Percentiles rank a stretch among this genome's conserved stretches.
phyloP scores from a whole-genome alignment of 1,284 basidiomycete species.

The Ceratobasidium sp. region DNA sequence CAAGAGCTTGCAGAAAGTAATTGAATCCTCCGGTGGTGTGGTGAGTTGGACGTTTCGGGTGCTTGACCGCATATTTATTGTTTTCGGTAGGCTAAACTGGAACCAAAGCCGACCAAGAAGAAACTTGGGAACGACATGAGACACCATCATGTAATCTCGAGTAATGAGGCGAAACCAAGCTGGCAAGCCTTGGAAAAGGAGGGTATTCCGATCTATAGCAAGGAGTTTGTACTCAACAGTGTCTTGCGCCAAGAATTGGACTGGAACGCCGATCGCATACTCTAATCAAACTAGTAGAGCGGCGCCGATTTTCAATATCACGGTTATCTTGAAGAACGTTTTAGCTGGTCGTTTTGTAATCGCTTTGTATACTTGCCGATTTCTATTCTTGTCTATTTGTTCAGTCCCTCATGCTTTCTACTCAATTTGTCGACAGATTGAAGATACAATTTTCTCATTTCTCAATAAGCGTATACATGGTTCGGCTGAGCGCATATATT shows the following conservation, averaged over 20 bases:
- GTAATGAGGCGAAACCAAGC: conserved; percentile 61
- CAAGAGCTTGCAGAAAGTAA: conserved; percentile 64
- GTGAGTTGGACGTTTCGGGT: conserved; percentile 51
- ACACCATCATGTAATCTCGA: conserved; percentile 67
- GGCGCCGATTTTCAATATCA: neutral
- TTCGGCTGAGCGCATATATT: neutral
- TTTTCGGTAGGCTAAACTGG: conserved; percentile 46
- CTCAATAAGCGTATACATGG: neutral
- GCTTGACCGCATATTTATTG: conserved; percentile 1
- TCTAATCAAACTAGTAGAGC: neutral
- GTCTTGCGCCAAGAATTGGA: conserved; percentile 69
- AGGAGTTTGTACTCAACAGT: conserved; percentile 68
- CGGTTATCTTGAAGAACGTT: no score
- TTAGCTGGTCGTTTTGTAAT: neutral
- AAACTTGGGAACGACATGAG: conserved; percentile 56
- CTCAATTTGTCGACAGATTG: neutral
- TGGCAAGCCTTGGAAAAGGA: conserved; percentile 64
- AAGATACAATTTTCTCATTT: neutral
- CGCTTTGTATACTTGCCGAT: neutral
- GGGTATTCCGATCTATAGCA: conserved; percentile 65
- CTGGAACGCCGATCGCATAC: conserved; percentile 54
- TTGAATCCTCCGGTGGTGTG: conserved; percentile 70
- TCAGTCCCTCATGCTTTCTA: neutral
- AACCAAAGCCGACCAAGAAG: conserved; percentile 59
- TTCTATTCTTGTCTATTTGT: neutral